Evolutionary conservation across 306 rosid species (phyloP), one percentile per base, ranked within the genome.

Genomic region (Acacia acuminata): DNA sequence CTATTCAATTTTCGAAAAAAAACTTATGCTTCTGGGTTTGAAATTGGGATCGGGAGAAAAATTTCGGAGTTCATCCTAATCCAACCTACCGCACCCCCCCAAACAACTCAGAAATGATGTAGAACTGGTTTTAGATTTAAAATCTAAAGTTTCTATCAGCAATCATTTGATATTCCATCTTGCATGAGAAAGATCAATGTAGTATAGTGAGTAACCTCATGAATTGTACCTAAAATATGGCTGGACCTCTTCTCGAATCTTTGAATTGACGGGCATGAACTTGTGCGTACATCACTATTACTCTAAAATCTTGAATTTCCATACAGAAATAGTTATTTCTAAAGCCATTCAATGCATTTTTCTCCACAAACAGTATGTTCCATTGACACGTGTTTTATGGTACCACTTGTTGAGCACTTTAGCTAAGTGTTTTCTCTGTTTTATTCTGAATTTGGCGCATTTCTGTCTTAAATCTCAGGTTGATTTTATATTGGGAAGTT

Each of bases 401-500:
- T 12, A 9, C 15, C 53, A 20, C 10, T 58, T 8, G 7, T 30
- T 64, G 14, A 55, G 63, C 63, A 19, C 25, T 55, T 20, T 8
- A 30, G n/a, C 19, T 9, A 25, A 27, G 38, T 27, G 15, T 5
- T 25, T 71, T 55, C 61, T 20, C 24, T 24, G 30, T 58, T 58
- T 22, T 25, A 25, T 60, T 61, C 61, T 66, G 56, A 75, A 45
- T 40, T 15, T 66, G 75, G 27, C 17, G 10, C 12, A 43, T 11
- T 38, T 25, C 10, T 55, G 64, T 24, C 16, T 56, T 83, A 36
- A 24, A 25, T 90, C 61, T 81, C 92, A 95, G 93, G 47, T 95
- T 70, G 94, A 91, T 85, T 90, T 95, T 81, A 80, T 93, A 73
- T 42, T 93, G 78, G 98, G 93, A 76, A 93, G 98, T 66, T 95